Conservation (phyloP, 192 early-diverging fungal genomes). For the Coemansia sp. region DNA sequence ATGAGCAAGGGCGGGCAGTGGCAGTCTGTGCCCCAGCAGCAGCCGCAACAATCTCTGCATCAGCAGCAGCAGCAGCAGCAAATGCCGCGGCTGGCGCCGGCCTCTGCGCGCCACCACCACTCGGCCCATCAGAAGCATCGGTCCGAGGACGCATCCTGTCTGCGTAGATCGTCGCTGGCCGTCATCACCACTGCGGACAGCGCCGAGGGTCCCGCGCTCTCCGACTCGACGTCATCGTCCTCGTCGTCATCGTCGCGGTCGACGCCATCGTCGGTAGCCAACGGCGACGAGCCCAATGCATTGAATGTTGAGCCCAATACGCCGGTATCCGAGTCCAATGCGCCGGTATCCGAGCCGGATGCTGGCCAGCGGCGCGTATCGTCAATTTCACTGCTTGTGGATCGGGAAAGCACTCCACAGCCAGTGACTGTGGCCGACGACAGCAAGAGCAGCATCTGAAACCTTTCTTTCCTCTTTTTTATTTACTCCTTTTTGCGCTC, state of each 20-base stretch:
- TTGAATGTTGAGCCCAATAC: neutral
- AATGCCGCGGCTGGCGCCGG: neutral
- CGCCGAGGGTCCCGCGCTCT: neutral
- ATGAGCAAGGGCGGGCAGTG: slow-evolving; percentile 32
- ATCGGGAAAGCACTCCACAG: neutral
- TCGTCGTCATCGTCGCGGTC: neutral
- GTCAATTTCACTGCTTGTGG: slow-evolving; percentile 32
- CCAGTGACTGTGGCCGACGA: neutral
- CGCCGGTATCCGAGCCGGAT: neutral
- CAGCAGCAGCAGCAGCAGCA: slow-evolving; percentile 11
- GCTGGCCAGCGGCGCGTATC: slow-evolving; percentile 14
- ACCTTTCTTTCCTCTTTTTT: neutral
- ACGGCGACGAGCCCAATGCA: neutral
- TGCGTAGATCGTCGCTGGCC: slow-evolving; percentile 29
- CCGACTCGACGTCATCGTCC: slow-evolving; percentile 1
- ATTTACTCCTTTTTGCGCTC: neutral
- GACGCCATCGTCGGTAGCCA: slow-evolving; percentile 12
- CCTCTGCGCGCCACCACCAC: neutral
- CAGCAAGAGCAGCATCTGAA: neutral
- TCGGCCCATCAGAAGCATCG: neutral
- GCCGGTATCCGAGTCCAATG: neutral
- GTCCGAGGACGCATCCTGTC: slow-evolving; percentile 2
- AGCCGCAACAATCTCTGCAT: neutral
- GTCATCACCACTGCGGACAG: slow-evolving; percentile 8
- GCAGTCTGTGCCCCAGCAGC: slow-evolving; percentile 12